Evolutionary conservation across 2,329 filamentous ascomycete species (phyloP).

Genomic region (Podosphaera xanthii): DNA sequence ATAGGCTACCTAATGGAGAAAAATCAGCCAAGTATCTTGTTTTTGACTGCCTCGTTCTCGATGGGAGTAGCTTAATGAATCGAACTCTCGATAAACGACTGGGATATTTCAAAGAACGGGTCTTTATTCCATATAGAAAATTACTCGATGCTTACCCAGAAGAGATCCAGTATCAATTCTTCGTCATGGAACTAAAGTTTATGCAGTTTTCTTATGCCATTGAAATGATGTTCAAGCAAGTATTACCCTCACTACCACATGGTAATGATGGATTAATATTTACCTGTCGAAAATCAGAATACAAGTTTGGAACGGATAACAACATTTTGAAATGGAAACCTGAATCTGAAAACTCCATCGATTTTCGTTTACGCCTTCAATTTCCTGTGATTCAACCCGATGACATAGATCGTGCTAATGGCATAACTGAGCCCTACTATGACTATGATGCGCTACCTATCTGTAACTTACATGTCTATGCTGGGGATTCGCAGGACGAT

Average conservation of each 20-base stretch:
- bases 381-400: conserved; percentile 54
- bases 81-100: conserved; percentile 72
- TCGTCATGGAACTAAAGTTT: conserved; percentile 66
- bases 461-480: conserved; percentile 49
- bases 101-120: conserved; percentile 58
- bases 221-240: conserved; percentile 74
- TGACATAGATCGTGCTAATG: conserved; percentile 42
- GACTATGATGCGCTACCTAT: conserved; percentile 65
- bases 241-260: conserved; percentile 65
- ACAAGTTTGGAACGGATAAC: conserved; percentile 73
- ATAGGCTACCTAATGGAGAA: conserved; percentile 44
- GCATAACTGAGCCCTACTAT: conserved; percentile 34
- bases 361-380: conserved; percentile 59
- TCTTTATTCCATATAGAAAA: conserved; percentile 47
- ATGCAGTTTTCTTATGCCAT: conserved; percentile 79
- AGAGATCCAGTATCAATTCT: conserved; percentile 48
- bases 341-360: conserved; percentile 80
- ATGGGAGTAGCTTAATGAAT: conserved; percentile 52
- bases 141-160: conserved; percentile 43
- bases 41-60: conserved; percentile 76
- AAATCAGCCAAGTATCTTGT: conserved; percentile 64
- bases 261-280: conserved; percentile 96
- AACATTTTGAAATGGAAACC: conserved; percentile 98
- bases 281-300: conserved; percentile 72
- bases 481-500: conserved; percentile 30